A percentile compares a stretch with the other conserved stretches of the same genome.
phyloP scores from a whole-genome alignment of 2,329 filamentous ascomycete species.

The Pyrenochaeta sp. region DNA sequence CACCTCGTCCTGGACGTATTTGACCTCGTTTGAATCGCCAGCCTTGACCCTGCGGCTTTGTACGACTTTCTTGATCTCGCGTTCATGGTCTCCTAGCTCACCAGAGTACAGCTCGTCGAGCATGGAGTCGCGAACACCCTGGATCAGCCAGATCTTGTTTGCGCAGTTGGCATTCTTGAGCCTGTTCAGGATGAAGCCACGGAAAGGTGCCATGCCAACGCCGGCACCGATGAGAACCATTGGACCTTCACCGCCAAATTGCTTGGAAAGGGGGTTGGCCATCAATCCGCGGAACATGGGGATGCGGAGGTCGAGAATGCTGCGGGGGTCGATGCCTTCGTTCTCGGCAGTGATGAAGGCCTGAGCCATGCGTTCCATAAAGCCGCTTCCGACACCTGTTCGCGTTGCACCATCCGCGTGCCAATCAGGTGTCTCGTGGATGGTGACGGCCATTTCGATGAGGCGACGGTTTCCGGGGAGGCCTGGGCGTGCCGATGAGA shows the following conservation, averaged over 20 bases:
- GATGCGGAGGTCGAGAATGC: conserved; percentile 72
- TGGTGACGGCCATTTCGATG: conserved; percentile 95
- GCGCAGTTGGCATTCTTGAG: conserved; percentile 94
- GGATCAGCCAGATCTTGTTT: conserved; percentile 97
- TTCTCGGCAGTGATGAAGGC: conserved; percentile 74
- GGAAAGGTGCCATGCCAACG: conserved; percentile 96
- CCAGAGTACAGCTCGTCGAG: conserved; percentile 96
- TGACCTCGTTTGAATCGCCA: conserved; percentile 67
- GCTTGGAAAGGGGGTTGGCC: conserved; percentile 91
- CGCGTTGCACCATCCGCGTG: conserved; percentile 66
- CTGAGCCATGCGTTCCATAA: conserved; percentile 85
- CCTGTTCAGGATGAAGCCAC: conserved; percentile 93
- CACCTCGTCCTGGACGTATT: conserved; percentile 97
- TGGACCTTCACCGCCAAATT: conserved; percentile 92
- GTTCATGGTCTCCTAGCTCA: conserved; percentile 79
- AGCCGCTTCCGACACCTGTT: conserved; percentile 90
- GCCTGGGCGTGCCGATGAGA: conserved; percentile 74
- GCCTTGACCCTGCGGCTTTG: conserved; percentile 59
- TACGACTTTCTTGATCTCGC: conserved; percentile 59
- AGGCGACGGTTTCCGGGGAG: conserved; percentile 75
- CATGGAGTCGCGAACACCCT: conserved; percentile 91
- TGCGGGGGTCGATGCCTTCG: conserved; percentile 57
- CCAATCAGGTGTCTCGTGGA: conserved; percentile 89
- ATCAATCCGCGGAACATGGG: conserved; percentile 99
- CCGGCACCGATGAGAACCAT: conserved; percentile 98